Evolutionary conservation across 352 stramenopile species (phyloP).

Genomic region (Phytophthora pseudosyringae): DNA sequence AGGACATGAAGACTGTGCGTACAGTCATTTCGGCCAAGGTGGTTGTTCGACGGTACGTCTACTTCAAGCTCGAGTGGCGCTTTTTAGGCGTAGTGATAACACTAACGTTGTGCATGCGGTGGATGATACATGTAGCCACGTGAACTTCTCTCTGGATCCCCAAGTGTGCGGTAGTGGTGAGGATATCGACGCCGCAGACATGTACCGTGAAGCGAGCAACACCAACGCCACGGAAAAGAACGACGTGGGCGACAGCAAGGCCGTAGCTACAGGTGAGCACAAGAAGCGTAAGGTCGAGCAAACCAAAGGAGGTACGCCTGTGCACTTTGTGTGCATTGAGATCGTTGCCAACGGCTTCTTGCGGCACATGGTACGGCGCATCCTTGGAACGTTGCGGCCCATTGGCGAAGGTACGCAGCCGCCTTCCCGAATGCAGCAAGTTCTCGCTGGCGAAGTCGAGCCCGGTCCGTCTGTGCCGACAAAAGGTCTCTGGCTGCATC

Average conservation of each 20-base stretch:
- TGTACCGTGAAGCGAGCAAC: constrained; percentile 28
- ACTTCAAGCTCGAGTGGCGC: neutral
- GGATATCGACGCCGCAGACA: constrained; percentile 46
- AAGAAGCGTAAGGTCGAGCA: constrained; percentile 52
- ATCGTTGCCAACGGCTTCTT: constrained; percentile 85
- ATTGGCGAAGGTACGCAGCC: constrained; percentile 79
- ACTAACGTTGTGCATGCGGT: constrained; percentile 3
- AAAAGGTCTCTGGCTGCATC: constrained; percentile 85
- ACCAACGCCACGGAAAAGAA: constrained; percentile 11
- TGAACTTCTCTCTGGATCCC: constrained; percentile 78
- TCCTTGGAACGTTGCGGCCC: constrained; percentile 78
- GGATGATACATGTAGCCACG: constrained; percentile 52
- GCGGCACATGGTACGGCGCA: constrained; percentile 89
- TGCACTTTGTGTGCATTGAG: constrained; percentile 88
- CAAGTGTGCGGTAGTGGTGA: constrained; percentile 60
- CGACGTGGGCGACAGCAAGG: constrained; percentile 15
- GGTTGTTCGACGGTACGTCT: constrained; percentile 55
- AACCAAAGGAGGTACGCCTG: constrained; percentile 22
- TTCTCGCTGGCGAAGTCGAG: constrained; percentile 59
- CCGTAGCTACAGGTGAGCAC: constrained; percentile 27
- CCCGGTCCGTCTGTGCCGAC: constrained; percentile 75
- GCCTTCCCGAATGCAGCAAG: constrained; percentile 64
- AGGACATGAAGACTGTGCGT: constrained; percentile 67
- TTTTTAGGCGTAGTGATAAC: neutral
- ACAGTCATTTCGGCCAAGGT: constrained; percentile 74